Conservation (phyloP, 306 rosid genomes). For the Clitoria ternatea region DNA sequence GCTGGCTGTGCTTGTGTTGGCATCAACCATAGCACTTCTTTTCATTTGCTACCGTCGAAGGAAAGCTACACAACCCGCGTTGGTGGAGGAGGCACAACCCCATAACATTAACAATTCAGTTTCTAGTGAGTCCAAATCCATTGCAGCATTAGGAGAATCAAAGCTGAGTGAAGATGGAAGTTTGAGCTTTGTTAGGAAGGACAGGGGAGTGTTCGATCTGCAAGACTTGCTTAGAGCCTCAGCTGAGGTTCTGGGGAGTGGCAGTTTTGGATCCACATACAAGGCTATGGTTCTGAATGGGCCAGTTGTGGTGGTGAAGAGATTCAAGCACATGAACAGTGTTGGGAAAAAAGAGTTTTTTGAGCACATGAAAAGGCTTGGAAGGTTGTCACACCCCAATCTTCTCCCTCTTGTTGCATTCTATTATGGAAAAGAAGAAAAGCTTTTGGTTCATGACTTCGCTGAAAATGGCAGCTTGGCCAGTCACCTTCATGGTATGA, state of each 20-base stretch:
- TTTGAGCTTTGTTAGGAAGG: slow-evolving; percentile 43
- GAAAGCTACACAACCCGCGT: not conserved
- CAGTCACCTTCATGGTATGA: slow-evolving; percentile 61
- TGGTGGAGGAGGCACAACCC: not conserved
- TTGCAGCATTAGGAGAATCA: not conserved
- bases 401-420: slow-evolving; percentile 59
- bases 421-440: slow-evolving; percentile 55
- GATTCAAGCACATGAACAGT: slow-evolving; percentile 66
- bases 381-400: slow-evolving; percentile 57
- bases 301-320: slow-evolving; percentile 70
- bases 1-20: slow-evolving; percentile 27
- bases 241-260: slow-evolving; percentile 80
- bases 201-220: slow-evolving; percentile 44
- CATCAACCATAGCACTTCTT: slow-evolving; percentile 20
- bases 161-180: slow-evolving; percentile 35
- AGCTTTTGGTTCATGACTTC: slow-evolving; percentile 52
- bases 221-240: slow-evolving; percentile 71
- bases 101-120: not conserved
- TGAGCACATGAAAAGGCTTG: slow-evolving; percentile 66
- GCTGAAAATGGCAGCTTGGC: slow-evolving; percentile 63
- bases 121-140: slow-evolving; percentile 22
- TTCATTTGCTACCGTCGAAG: slow-evolving; percentile 26
- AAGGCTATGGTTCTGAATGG: slow-evolving; percentile 62
- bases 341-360: slow-evolving; percentile 54
- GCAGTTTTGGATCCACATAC: slow-evolving; percentile 77